Evolutionary conservation across 768 basidiomycete genomes (phyloP).

Genomic region (Boletus reticuloceps): DNA sequence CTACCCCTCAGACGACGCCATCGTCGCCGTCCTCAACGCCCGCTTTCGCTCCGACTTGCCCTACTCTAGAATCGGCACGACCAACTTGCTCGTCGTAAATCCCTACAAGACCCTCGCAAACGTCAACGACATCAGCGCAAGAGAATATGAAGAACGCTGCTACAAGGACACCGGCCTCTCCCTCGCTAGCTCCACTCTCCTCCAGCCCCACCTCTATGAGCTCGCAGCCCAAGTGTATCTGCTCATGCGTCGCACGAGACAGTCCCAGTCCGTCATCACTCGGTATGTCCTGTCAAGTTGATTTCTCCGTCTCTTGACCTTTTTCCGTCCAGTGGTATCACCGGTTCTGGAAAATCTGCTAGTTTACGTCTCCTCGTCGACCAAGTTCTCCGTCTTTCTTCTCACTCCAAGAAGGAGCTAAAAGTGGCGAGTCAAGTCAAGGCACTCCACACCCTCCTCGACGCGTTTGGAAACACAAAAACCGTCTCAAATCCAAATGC

Average conservation of each 20-base stretch:
- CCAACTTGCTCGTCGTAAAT: slow-evolving; percentile 78
- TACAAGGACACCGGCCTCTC: slow-evolving; percentile 76
- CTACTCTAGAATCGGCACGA: slow-evolving; percentile 71
- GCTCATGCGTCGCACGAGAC: slow-evolving; percentile 71
- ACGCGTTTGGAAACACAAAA: slow-evolving; percentile 91
- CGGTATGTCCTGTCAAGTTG: slow-evolving; percentile 47
- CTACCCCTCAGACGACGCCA: slow-evolving; percentile 82
- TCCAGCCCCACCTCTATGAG: slow-evolving; percentile 89
- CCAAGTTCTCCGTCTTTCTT: slow-evolving; percentile 80
- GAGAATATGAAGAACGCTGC: slow-evolving; percentile 78
- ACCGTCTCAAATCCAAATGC: slow-evolving; percentile 84
- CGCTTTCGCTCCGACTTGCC: slow-evolving; percentile 87
- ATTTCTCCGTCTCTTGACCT: background rate
- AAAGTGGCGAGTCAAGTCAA: slow-evolving; percentile 74
- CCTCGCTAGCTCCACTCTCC: slow-evolving; percentile 50
- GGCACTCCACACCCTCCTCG: slow-evolving; percentile 72
- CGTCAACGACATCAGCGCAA: slow-evolving; percentile 75
- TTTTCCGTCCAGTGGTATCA: slow-evolving; percentile 64
- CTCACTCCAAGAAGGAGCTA: slow-evolving; percentile 74
- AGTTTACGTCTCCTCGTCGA: slow-evolving; percentile 70
- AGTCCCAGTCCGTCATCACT: slow-evolving; percentile 75
- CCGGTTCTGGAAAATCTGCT: slow-evolving; percentile 82
- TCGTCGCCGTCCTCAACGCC: slow-evolving; percentile 75
- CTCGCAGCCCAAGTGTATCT: slow-evolving; percentile 81
- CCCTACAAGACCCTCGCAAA: slow-evolving; percentile 80